Percentiles rank a stretch among this genome's conserved stretches.
Evolutionary conservation across 1,284 basidiomycete genomes (phyloP).

Genomic region (Fomitopsis pinicola): DNA sequence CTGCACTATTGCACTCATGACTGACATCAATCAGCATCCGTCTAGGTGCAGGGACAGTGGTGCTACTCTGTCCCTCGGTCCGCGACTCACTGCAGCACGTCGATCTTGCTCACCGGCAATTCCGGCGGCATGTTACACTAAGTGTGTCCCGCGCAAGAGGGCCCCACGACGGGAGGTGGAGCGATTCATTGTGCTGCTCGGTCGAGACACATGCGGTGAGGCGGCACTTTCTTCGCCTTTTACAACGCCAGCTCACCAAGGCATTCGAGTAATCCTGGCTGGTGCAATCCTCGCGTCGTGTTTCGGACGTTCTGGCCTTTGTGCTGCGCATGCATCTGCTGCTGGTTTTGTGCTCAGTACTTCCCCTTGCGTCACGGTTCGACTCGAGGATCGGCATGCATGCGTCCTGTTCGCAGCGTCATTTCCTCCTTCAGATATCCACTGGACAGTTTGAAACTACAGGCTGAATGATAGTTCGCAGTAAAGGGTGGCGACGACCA

Average conservation of each 20-base stretch:
- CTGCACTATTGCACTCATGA: not conserved
- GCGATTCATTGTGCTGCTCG: not conserved
- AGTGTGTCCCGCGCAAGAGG: not conserved
- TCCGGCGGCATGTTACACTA: no score
- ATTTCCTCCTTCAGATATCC: not conserved
- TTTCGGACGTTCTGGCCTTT: not conserved
- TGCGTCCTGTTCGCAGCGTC: not conserved
- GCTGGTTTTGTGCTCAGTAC: not conserved
- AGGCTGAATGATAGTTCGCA: slow-evolving; percentile 1
- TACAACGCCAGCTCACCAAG: not conserved
- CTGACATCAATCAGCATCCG: not conserved
- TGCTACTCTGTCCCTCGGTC: no score
- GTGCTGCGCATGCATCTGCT: not conserved
- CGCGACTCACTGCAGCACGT: no score
- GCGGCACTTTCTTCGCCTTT: not conserved
- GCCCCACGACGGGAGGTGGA: not conserved
- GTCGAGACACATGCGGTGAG: not conserved
- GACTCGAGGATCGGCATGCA: not conserved
- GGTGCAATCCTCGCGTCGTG: not conserved
- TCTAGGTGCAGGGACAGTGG: not conserved
- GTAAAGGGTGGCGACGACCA: not conserved
- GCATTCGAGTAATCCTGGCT: not conserved
- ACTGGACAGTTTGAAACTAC: not conserved
- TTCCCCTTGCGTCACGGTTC: not conserved
- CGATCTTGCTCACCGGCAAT: no score